phyloP scores from a whole-genome alignment of 495 filamentous ascomycete species.

The Opeltia flavorubescens region DNA sequence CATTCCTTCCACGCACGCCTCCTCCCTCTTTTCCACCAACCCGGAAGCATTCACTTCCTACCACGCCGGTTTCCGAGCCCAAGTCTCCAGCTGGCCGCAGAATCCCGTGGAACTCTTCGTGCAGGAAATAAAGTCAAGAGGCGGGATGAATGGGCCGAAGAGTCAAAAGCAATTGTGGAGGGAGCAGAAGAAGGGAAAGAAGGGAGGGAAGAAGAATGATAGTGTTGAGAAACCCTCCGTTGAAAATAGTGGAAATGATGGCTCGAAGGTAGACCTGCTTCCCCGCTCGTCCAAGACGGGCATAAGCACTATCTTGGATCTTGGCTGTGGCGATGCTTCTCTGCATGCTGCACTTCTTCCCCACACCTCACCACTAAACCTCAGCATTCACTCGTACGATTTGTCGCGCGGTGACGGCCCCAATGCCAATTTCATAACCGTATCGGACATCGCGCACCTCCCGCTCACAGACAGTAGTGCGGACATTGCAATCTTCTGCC shows the following conservation, averaged over 20 bases:
- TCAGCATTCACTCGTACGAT: constrained; percentile 56
- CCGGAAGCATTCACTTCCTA: constrained; percentile 91
- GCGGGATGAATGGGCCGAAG: constrained; percentile 8
- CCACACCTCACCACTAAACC: constrained; percentile 24
- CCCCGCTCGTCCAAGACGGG: constrained; percentile 38
- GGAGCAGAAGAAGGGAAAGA: constrained; percentile 17
- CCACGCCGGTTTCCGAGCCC: constrained; percentile 84
- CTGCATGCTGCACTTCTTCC: constrained; percentile 41
- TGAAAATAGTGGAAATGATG: constrained; percentile 18
- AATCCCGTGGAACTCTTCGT: constrained; percentile 87
- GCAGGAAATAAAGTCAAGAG: constrained; percentile 43
- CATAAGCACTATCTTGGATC: constrained; percentile 64
- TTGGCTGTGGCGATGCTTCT: constrained; percentile 70
- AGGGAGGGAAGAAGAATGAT: constrained; percentile 7
- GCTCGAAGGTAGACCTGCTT: constrained; percentile 21
- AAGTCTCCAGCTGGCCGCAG: constrained; percentile 89
- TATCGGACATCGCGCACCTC: constrained; percentile 75
- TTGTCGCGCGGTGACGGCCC: constrained; percentile 40
- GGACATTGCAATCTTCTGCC: constrained; percentile 82
- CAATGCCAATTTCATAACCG: constrained; percentile 49
- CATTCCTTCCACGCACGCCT: constrained; percentile 63
- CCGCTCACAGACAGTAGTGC: constrained; percentile 56
- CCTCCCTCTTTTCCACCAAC: constrained; percentile 60
- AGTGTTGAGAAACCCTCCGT: constrained; percentile 20
- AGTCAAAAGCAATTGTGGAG: constrained; percentile 12